Base-by-base conservation (phyloP, 305 asterid species). In the Stenogyne calaminthoides region DNA sequence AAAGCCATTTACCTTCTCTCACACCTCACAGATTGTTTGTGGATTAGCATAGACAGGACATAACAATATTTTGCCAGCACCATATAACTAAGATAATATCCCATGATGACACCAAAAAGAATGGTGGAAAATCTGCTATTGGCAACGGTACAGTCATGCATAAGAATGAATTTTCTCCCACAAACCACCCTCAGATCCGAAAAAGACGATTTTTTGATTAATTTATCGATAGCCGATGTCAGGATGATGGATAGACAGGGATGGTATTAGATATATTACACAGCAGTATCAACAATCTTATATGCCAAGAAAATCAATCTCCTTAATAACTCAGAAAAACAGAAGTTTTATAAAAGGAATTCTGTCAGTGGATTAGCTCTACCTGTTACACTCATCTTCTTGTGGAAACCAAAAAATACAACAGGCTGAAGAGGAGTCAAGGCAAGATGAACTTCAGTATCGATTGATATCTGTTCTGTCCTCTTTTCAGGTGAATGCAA, bases 351-450 rank as follows among this genome's bases (percentile, higher is more conserved):
- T 56, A 83, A 71, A 70, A 61, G 40, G 42, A 29, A 55, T n/a
- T 55, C 69, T 71, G n/a, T 55, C 69, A 73, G 18, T 18, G 81
- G 71, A 52, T 36, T 57, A 62, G 67, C 76, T 63, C 60, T 36
- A 94, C 99, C 99, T 95, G 97, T 91, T 37, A 95, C 99, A 76
- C 99, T 95, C 97, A 95, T 89, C 92, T 95, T 91, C 83, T 87
- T 88, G 79, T 95, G 98, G 85, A 95, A 93, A 76, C 99, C 97
- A 63, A 95, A 95, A 85, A 93, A 95, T 64, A 95, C 99, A 64
- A 95, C 93, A 76, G 99, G 96, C 86, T 84, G 97, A 80, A 95
- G 97, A 64, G 92, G 95, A 83, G 98, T 95, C 91, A 95, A 82
- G 73, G 99, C 99, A 65, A 95, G 97, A 86, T 95, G 98, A 65